Evolutionary conservation across 345 rosid genomes (phyloP), one percentile per base, ranked within the genome.

Genomic region (Fremontodendron californicum): DNA sequence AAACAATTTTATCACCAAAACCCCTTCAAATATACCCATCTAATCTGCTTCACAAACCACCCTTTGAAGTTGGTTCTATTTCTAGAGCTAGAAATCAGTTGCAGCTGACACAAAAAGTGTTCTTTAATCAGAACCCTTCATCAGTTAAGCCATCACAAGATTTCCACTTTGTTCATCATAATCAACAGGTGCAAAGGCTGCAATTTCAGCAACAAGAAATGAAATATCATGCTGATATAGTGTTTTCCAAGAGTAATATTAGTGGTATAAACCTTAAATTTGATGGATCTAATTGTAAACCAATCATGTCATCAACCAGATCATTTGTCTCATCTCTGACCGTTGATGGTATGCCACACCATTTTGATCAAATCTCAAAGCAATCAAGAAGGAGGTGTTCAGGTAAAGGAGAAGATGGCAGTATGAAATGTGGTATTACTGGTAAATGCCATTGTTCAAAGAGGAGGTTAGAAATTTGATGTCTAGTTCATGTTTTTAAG

Each of bases 361-460:
- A 86, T 10, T 85, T 88, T 51, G 86, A 82, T 29, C 90, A 83
- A 43, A 80, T 82, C 79, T 85, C 87, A 43, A 90, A 79, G 55
- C 88, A 87, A 45, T 71, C 84, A 5, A 80, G 85, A 80, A 87
- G 76, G 82, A 87, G 79, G 87, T 92, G 94, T 71, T 83, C 89
- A 37, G 91, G 81, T 64, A 83, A 81, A 74, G 88, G 86, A 73
- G 97, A 87, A 49, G 90, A 86, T 80, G 97, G 90, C 55, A 87
- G 84, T 80, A 35, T 84, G 75, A 90, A 90, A 85, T 90, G 97
- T 39, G 86, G 86, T 37, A 82, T 74, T 37, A 49, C 82, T 55
- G 85, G 94, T 73, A 90, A 84, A 87, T 92, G 97, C 54, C 94
- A 90, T 65, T 92, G 97, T 79, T 90, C 97, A 57, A 90, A 89